Base-by-base conservation (phyloP, 805 yeast species). In the Candida odintsovae region DNA sequence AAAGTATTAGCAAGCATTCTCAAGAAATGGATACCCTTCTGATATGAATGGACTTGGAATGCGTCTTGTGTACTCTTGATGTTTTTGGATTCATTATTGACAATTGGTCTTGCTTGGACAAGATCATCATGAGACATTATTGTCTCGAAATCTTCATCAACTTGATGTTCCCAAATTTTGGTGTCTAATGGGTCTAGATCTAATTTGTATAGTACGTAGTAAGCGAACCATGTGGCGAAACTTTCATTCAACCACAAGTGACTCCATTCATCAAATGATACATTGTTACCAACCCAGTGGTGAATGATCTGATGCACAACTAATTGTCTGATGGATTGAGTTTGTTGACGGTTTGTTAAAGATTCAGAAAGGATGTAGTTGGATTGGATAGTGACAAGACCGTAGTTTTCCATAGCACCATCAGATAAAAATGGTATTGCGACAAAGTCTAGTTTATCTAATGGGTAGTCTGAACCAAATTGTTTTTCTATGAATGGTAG, bases 381-480 rank as follows among this genome's bases (percentile, higher is more conserved):
- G 43, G 76, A 73, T 45, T 81, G 73, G 8, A 83, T 70, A 2
- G 84, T 77, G 43, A 86, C 72, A 65, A 83, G 64, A 4, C 88
- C 86, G 77, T 84, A 82, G 60, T 86, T 85, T 60, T 86, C 95
- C 81, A 84, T 86, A 2, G 87, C 95, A 48, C 86, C 86, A 59
- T 85, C 92, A 25, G 80, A 72, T 46, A 86, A 67, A 54, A 80
- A 83, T 10, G 94, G 94, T 9, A 86, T 62, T 1, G 86, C 77
- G 4, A 82, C 77, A 41, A 86, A 65, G 58, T 86, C 94, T 22
- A 86, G 63, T 53, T 86, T 86, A 2, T 71, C 65, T 48, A 83
- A 64, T 1, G 92, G 92, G 56, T 72, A 84, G 1, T 57, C 52
- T 12, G 55, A 55, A 1, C 71, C 68, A 42, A 83, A 73, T 28